phyloP scores from a whole-genome alignment of 352 stramenopile genomes.

The Globisporangium sylvaticum region DNA sequence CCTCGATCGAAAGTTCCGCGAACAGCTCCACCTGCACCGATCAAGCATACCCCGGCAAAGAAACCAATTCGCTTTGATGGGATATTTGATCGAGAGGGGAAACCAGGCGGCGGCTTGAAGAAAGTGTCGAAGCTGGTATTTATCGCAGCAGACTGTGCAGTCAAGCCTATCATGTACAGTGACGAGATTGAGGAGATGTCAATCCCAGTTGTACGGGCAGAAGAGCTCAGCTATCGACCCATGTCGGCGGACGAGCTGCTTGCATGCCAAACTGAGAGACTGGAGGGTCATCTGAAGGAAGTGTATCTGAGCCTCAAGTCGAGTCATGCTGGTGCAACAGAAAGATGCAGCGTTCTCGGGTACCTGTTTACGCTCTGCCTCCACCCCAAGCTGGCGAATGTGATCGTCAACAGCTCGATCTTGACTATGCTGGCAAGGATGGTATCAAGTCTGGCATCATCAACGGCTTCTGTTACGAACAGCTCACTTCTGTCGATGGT shows the following conservation, averaged over 20 bases:
- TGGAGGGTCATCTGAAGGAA: conserved; percentile 73
- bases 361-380: conserved; percentile 60
- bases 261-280: conserved; percentile 33
- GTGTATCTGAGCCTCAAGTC: conserved; percentile 70
- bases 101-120: conserved; percentile 28
- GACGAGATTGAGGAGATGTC: conserved; percentile 41
- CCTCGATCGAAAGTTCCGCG: conserved; percentile 15
- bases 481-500: conserved; percentile 33
- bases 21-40: conserved; percentile 26
- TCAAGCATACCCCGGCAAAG: neutral
- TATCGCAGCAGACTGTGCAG: conserved; percentile 42
- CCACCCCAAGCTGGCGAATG: conserved; percentile 58
- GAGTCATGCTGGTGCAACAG: conserved; percentile 9
- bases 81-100: conserved; percentile 31
- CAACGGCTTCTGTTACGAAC: neutral
- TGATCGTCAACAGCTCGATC: conserved; percentile 83
- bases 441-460: conserved; percentile 18
- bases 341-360: conserved; percentile 47
- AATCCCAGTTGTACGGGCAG: conserved; percentile 20
- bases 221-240: conserved; percentile 37
- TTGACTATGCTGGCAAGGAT: conserved; percentile 58
- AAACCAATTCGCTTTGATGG: conserved; percentile 18
- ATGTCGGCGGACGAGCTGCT: conserved; percentile 40
- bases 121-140: conserved; percentile 61
- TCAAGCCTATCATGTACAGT: conserved; percentile 61